Conservation (phyloP, 2,329 filamentous ascomycete genomes). For the Aureobasidium leucospermi region DNA sequence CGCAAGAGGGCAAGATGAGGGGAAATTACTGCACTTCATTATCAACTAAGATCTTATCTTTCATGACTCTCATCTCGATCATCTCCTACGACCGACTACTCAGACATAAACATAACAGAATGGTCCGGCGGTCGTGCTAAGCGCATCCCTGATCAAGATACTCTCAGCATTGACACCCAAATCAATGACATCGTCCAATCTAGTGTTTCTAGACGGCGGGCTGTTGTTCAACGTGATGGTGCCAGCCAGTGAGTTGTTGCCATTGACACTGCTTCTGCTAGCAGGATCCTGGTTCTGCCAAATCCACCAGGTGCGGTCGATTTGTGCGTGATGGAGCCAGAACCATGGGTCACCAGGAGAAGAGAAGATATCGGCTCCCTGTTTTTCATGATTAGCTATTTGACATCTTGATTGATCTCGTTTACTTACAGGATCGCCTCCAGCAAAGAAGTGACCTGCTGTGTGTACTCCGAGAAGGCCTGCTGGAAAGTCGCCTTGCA, state of each 20-base stretch:
- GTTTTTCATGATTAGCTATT: too few species aligned
- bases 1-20: not conserved
- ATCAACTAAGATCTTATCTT: too few species aligned
- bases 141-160: constrained; percentile 32
- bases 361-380: constrained; percentile 34
- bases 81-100: not conserved
- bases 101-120: constrained; percentile 41
- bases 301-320: constrained; percentile 44
- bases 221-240: constrained; percentile 38
- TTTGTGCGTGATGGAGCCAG: constrained; percentile 42
- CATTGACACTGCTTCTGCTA: constrained; percentile 22
- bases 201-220: constrained; percentile 36
- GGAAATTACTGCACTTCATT: not conserved
- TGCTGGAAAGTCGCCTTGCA: constrained; percentile 21
- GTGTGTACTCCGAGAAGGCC: constrained; percentile 33
- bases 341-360: constrained; percentile 42
- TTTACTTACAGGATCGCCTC: constrained; percentile 30
- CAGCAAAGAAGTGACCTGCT: constrained; percentile 41
- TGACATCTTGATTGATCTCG: too few species aligned
- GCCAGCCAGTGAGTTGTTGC: constrained; percentile 29
- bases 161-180: constrained; percentile 31
- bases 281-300: constrained; percentile 41
- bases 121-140: constrained; percentile 36
- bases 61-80: too few species aligned
- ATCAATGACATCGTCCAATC: constrained; percentile 35